Base-by-base conservation (phyloP, 345 rosid species). In the Camelina hispida region DNA sequence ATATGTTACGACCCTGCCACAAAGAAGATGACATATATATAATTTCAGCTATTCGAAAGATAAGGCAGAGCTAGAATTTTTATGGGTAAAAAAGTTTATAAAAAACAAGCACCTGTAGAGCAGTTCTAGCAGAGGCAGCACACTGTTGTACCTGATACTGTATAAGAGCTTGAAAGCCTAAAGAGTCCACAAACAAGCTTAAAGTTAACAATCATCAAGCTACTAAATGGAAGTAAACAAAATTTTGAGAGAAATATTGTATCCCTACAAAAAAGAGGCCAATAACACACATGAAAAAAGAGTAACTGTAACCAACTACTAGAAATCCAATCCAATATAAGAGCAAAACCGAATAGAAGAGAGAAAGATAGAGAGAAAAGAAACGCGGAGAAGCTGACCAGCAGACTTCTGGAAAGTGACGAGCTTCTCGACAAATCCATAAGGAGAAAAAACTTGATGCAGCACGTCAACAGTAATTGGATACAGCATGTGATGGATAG, bases 361-460 rank as follows among this genome's bases (percentile, higher is more conserved):
- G 80, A 72, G 37, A 71, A 28, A 28, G 57, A 78, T 3, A 51
- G 55, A 51, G 53, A 48, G 22, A 16, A 48, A 78, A 66, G 75
- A 56, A 80, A 73, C 83, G 63, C 65, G 82, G 78, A 80, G 86
- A 83, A 85, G 87, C 97, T 90, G 91, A 92, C 93, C 96, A 83
- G 97, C 97, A 56, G 96, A 93, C 94, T 93, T 93, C 87, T 93
- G 97, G 81, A 93, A 93, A 9, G 97, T 93, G 86, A 93, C 96
- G 34, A 93, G 88, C 94, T 93, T 93, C 87, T 93, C 97, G 77
- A 90, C 96, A 83, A 78, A 86, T 82, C 97, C 97, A 87, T 86
- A 81, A 68, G 96, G 91, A 84, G 94, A 90, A 83, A 93, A 90
- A 78, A 93, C 94, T 85, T 87, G 97, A 75, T 93, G 97, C 81